Evolutionary conservation across 805 yeast genomes (phyloP), one percentile per base, ranked within the genome.

Genomic region (Starmerella floris): DNA sequence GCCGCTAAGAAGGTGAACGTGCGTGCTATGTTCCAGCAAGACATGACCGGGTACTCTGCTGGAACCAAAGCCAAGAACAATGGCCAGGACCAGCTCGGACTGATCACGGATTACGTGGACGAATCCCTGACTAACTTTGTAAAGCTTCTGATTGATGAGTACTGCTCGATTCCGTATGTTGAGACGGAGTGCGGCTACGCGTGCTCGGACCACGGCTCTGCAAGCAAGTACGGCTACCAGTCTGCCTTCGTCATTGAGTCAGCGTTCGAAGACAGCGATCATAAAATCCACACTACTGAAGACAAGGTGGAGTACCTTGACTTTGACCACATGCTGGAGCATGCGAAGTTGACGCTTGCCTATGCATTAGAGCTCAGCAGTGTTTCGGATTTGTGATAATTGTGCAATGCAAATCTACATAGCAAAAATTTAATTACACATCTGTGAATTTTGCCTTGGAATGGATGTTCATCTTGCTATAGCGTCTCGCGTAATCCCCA

Each of bases 201-300:
- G 0, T 87, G 97, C 61, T 79, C 94, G 16, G 97, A 88, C 63
- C 95, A 85, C 60, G 79, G 91, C 4, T 76, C 93, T 37, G 95
- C 95, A 1, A 61, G 76, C 40, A 76, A 79, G 57, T 73, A 72
- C 53, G 96, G 96, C 0, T 84, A 68, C 61, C 96, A 96, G 4
- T 72, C 84, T 9, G 73, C 84, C 26, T 82, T 84, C 61, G 80
- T 83, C 36, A 74, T 80, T 50, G 98, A 91, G 61, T 70, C 83
- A 35, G 79, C 72, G 44, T 70, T 83, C 59, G 69, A 72, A 42
- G 67, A 68, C 49, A 68, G 76, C 3, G 77, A 75, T 60, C 79
- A 77, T 36, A 45, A 41, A 37, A 79, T 85, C 50, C 98, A 88
- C 62, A 71, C 81, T 32, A 69, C 75, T 1, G 59, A 72, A 60